phyloP scores from a whole-genome alignment of 345 rosid species.

The Lepidium aucheri region DNA sequence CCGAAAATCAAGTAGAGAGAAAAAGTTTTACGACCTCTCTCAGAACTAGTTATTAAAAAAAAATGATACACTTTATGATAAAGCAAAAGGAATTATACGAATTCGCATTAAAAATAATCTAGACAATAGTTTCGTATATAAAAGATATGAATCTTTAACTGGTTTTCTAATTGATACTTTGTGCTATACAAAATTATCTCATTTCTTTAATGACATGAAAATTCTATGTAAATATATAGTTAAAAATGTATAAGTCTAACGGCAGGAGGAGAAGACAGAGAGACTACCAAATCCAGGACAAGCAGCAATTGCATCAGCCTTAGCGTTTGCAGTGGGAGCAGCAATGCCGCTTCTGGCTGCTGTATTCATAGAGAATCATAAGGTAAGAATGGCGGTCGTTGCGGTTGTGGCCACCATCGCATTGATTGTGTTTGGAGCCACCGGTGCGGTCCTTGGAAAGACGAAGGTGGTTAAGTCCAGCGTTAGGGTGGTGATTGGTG shows the following conservation, averaged over 20 bases:
- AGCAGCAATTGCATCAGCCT: constrained; percentile 65
- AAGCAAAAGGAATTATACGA: too few relatives aligned
- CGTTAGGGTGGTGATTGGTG: constrained; percentile 51
- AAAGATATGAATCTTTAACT: not conserved
- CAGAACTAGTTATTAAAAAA: too few relatives aligned
- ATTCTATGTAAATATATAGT: not conserved
- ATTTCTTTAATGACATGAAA: not conserved
- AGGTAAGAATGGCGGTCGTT: constrained; percentile 43
- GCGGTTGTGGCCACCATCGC: constrained; percentile 42
- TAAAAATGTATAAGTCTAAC: not conserved
- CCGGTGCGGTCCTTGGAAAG: constrained; percentile 52
- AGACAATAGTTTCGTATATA: not conserved
- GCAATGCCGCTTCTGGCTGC: constrained; percentile 48
- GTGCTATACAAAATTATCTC: not conserved
- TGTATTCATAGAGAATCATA: constrained; percentile 43
- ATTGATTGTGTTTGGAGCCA: constrained; percentile 42
- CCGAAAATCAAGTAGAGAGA: too few relatives aligned
- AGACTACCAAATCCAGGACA: constrained; percentile 52
- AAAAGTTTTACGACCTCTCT: too few relatives aligned
- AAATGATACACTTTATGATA: not conserved
- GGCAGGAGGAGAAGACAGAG: constrained; percentile 23
- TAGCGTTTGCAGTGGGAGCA: constrained; percentile 62
- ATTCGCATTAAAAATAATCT: not conserved
- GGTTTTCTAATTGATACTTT: not conserved
- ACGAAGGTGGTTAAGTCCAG: constrained; percentile 40